These are phyloP conservation scores for Mitragyna speciosa DNA, from an alignment of 257 asterid genomes.

Conservation along the genomic window DNA sequence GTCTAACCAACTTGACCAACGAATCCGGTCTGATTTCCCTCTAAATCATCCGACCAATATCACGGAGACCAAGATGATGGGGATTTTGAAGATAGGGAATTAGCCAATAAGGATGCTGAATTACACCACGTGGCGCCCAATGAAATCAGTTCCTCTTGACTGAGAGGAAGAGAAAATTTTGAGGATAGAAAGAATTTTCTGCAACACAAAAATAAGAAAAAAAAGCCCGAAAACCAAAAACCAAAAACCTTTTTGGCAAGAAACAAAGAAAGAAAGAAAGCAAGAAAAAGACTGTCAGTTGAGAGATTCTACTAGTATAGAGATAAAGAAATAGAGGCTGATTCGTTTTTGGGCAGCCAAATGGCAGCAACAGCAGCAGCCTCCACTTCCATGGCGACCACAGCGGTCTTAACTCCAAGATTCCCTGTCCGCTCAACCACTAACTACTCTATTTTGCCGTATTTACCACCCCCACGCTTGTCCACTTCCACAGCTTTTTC, in stretches of 20 bases:
- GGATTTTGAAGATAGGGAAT: slow-evolving; percentile 58
- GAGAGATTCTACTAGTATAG: neutral
- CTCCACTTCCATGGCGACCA: slow-evolving; percentile 88
- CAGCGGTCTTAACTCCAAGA: slow-evolving; percentile 65
- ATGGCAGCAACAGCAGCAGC: slow-evolving; percentile 94
- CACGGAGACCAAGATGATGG: neutral
- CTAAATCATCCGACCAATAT: neutral
- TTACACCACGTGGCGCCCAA: slow-evolving; percentile 53
- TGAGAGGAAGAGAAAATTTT: slow-evolving; percentile 23
- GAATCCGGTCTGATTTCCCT: neutral
- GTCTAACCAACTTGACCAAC: neutral
- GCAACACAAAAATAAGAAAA: slow-evolving; percentile 5
- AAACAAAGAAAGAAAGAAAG: slow-evolving; percentile 1
- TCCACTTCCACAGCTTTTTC: slow-evolving; percentile 30
- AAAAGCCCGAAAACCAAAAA: neutral
- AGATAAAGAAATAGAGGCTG: slow-evolving; percentile 50
- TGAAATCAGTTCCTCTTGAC: slow-evolving; percentile 33
- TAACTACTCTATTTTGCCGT: slow-evolving; percentile 54
- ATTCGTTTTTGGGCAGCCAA: slow-evolving; percentile 19
- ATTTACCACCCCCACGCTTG: slow-evolving; percentile 51
- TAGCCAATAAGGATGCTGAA: slow-evolving; percentile 51
- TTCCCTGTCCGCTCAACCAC: slow-evolving; percentile 41
- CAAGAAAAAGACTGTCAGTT: neutral
- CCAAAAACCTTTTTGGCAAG: neutral
- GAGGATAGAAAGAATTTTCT: slow-evolving; percentile 41